These are phyloP conservation scores for Pyropia haitanensis DNA, from an alignment of 23 red algal species.

Conservation along the genomic window DNA sequence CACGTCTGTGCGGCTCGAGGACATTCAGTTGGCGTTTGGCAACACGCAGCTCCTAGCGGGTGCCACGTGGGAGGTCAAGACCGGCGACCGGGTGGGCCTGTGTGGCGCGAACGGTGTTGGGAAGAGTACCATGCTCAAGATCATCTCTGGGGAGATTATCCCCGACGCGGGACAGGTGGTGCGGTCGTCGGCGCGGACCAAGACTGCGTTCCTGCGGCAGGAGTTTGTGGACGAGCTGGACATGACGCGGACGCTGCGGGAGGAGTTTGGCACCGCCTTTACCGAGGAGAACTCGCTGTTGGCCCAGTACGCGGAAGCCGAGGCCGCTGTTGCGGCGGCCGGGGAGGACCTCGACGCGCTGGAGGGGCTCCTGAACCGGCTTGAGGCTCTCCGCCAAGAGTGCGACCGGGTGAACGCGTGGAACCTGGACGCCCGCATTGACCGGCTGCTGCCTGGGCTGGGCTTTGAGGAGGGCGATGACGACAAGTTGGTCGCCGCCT, in stretches of 20 bases:
- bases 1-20: conserved; percentile 55
- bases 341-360: conserved; percentile 69
- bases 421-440: conserved; percentile 72
- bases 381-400: conserved; percentile 54
- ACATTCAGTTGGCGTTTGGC: conserved; percentile 55
- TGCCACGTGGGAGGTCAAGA: conserved; percentile 80
- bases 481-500: conserved; percentile 76
- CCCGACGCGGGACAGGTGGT: conserved; percentile 77
- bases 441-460: conserved; percentile 77
- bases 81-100: conserved; percentile 84
- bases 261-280: conserved; percentile 72
- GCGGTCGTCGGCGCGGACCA: conserved; percentile 32
- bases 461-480: conserved; percentile 83
- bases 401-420: conserved; percentile 76
- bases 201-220: conserved; percentile 78
- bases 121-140: conserved; percentile 82
- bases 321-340: conserved; percentile 40
- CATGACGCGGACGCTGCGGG: conserved; percentile 62
- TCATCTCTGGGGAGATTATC: conserved; percentile 69
- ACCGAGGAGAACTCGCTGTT: conserved; percentile 45
- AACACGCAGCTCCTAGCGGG: conserved; percentile 43
- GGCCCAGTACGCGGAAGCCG: conserved; percentile 47
- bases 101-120: conserved; percentile 91
- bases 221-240: conserved; percentile 97
- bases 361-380: conserved; percentile 57